phyloP scores from a whole-genome alignment of 1,139 yeast species.

The Spathaspora sp. region DNA sequence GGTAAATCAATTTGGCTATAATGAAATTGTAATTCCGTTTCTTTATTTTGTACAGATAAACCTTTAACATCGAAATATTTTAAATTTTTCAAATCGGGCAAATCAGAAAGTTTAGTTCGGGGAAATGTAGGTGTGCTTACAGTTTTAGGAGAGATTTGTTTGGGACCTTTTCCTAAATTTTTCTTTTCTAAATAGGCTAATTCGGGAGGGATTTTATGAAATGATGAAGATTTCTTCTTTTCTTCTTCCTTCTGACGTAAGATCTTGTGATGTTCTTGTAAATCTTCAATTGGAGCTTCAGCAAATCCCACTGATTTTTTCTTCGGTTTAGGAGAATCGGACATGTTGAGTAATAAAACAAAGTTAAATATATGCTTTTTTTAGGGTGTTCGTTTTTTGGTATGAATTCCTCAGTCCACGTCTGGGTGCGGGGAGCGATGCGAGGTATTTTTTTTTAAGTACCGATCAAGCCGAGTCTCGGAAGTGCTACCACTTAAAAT shows the following conservation, averaged over 20 bases:
- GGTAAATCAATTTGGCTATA: constrained; percentile 41
- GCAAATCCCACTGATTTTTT: constrained; percentile 45
- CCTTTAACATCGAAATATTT: constrained; percentile 40
- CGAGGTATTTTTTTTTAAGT: no score
- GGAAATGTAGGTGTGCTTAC: background rate
- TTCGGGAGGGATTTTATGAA: constrained; percentile 47
- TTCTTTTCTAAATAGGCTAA: constrained; percentile 37
- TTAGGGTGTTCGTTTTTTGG: background rate
- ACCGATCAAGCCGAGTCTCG: no score
- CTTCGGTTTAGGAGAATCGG: constrained; percentile 8
- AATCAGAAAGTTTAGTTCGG: constrained; percentile 4
- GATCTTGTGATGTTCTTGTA: constrained; percentile 33
- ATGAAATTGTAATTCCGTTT: constrained; percentile 43
- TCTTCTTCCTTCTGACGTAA: constrained; percentile 27
- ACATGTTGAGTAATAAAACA: background rate
- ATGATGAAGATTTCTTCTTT: constrained; percentile 29
- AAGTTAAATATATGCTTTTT: background rate
- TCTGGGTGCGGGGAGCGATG: no score
- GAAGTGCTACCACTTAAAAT: no score
- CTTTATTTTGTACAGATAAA: constrained; percentile 41
- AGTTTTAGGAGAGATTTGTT: constrained; percentile 10
- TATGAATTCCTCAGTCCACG: no score
- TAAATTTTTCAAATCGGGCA: constrained; percentile 27
- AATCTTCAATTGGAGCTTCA: constrained; percentile 37
- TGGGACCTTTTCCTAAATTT: constrained; percentile 12